Evolutionary conservation across 768 basidiomycete genomes (phyloP).

Genomic region (Lactifluus subvellereus): DNA sequence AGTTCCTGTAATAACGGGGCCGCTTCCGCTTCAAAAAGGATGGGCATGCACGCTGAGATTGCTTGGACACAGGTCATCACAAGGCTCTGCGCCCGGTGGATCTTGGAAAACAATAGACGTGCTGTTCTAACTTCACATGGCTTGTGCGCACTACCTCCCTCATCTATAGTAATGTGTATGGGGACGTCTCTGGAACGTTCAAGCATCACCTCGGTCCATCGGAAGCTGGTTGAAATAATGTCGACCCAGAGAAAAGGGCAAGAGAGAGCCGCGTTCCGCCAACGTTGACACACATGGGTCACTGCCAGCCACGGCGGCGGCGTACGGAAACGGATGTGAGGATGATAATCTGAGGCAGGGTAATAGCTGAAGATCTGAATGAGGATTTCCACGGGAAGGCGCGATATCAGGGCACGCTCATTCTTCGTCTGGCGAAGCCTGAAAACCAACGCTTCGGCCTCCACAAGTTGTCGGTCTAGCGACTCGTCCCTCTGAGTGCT

Average conservation of each 20-base stretch:
- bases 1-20: slow-evolving; percentile 18
- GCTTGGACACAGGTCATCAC: slow-evolving; percentile 9
- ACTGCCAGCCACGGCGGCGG: slow-evolving; percentile 19
- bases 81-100: slow-evolving; percentile 17
- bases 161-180: slow-evolving; percentile 19
- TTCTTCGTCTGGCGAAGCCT: slow-evolving; percentile 18
- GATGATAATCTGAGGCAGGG: slow-evolving; percentile 12
- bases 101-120: slow-evolving; percentile 13
- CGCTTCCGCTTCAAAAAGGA: slow-evolving; percentile 7
- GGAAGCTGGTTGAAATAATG: slow-evolving; percentile 17
- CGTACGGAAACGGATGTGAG: slow-evolving; percentile 13
- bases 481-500: neutral
- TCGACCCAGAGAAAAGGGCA: slow-evolving; percentile 20
- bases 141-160: neutral
- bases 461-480: slow-evolving; percentile 9
- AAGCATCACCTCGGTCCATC: slow-evolving; percentile 20
- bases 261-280: slow-evolving; percentile 16
- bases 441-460: slow-evolving; percentile 10
- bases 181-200: slow-evolving; percentile 17
- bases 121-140: slow-evolving; percentile 8
- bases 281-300: slow-evolving; percentile 21
- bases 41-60: slow-evolving; percentile 8
- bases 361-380: slow-evolving; percentile 18
- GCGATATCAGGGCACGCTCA: slow-evolving; percentile 16
- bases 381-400: slow-evolving; percentile 21